Base-by-base conservation (phyloP, 768 basidiomycete genomes). In the Suillus brevipes region DNA sequence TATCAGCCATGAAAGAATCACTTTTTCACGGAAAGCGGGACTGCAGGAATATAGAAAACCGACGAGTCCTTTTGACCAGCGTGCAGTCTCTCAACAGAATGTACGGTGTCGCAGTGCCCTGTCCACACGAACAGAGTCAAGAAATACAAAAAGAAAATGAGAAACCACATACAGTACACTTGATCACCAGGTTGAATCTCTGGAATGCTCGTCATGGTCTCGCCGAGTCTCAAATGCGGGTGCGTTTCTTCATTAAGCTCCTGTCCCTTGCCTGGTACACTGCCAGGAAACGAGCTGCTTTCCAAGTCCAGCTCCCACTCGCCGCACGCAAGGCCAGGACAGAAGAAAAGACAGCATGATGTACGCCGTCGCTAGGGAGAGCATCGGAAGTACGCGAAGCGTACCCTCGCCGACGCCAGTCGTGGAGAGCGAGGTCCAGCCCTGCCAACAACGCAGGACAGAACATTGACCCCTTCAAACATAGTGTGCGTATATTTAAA, bases 261-360 rank as follows among this genome's bases (percentile, higher is more conserved):
- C 62, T 87, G 87, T 0, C 82, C 79, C 62, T 82, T 83, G 0
- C 86, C 84, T 6, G 84, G 78, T 13, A 79, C 77, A 34, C 84
- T 82, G 0, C 87, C 87, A 0, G 87, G 86, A 70, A 89, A 89
- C 0, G 74, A 69, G 13, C 84, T 72, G 2, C 78, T 79, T 13
- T 84, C 82, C 4, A 85, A 68, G 72, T 90, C 86, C 10, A 84
- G 71, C 49, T 78, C 76, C 89, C 89, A 90, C 63, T 89, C 82
- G 20, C 81, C 78, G 6, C 57, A 12, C 69, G 61, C 38, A 23
- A 69, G 63, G 16, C 69, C 67, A 6, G 79, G 82, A 59, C 78
- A 79, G 82, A 91, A 90, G 77, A 90, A 88, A 0, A 89, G 89
- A 10, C 89, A 90, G 79, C 23, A 90, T 78, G 64, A 84, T 75